Evolutionary conservation across 208 protist genomes (phyloP), one percentile per base, ranked within the genome.

Genomic region (Wallacemonas sp.): DNA sequence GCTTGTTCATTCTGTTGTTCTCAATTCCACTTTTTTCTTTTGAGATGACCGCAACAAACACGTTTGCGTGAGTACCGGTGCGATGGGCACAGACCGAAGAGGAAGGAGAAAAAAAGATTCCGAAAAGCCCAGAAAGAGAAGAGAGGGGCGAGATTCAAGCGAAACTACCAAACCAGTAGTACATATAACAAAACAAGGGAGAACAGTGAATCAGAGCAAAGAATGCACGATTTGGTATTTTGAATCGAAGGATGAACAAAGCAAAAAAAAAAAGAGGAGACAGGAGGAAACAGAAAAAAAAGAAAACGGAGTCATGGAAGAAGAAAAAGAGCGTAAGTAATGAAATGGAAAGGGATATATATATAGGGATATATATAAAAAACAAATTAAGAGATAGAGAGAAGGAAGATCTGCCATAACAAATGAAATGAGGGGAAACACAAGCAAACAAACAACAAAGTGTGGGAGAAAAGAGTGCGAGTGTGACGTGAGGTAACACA

Each of bases 261-360:
- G 6, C 19, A 39, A 43, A 19, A 47, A 63, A 68, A 62, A 55
- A 61, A 70, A 34, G 46, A 70, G 32, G 41, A 58, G 49, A 12
- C 36, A 52, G 64, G 2, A 57, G 21, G 61, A 61, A 63, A 21
- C 38, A 76, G 33, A 44, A 63, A 48, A 61, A 29, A 32, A 52
- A 27, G 14, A 62, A 55, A 38, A 46, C 21, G 6, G 48, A 34
- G n/a, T n/a, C n/a, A n/a, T 64, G 43, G 32, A 70, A 34, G 46
- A 70, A 39, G 41, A 58, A 24, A 12, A 6, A 52, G 64, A 14
- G 46, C 16, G 61, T 54, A 63, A 21, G 36, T 72, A 47, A 44
- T 61, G 38, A 61, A 29, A 32, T 41, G 19, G 14, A 62, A 55
- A 38, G 33, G 21, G 6, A 47, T 26, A 34, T 24, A 36, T 56